Base-by-base conservation (phyloP, 1,284 basidiomycete species). In the Cryptococcus jaspeensis region DNA sequence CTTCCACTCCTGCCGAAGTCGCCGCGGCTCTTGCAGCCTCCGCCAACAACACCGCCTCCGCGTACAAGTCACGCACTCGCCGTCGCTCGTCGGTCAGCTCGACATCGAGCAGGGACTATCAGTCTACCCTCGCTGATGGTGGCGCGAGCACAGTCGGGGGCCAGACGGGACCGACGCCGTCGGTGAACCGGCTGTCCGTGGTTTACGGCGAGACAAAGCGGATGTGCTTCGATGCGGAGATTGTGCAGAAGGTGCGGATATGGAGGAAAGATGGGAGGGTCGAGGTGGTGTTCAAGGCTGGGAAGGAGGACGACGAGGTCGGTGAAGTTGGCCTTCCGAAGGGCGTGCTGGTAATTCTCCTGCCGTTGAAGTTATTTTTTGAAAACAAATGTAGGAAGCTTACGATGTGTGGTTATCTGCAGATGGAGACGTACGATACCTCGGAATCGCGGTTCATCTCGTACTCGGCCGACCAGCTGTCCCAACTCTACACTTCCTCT, bases 191-290 rank as follows among this genome's bases (percentile, higher is more conserved):
- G 46, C 36, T 60, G 50, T 69, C 52, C 79, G 83, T 69, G 73
- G 88, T 95, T 0, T 99, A 95, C 75, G 92, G 92, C 59, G 87
- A 87, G 42, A 91, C 90, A 48, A 83, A 90, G 55, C 83, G 95
- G 38, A 81, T 99, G 46, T 87, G 94, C 25, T 83, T 98, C 58
- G 89, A 98, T 74, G 89, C 94, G 3, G 87, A 89, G 57, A 85
- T 90, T 22, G 89, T 97, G 37, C 85, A 89, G 44, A 84, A 82
- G 56, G 81, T 99, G 55, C 87, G 84, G 65, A 84, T 99, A 13
- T 88, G 85, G 78, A 84, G 95, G 50, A 82, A 82, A 35, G 88
- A 92, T 63, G 91, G 89, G 39, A 85, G 87, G 50, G 88, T 97
- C 58, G 93, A 98, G 73, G 86, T 97, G 20, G 70, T 80, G 18